These are phyloP conservation scores for Globisporangium cederbergense DNA, from an alignment of 352 stramenopile genomes.

Conservation along the genomic window DNA sequence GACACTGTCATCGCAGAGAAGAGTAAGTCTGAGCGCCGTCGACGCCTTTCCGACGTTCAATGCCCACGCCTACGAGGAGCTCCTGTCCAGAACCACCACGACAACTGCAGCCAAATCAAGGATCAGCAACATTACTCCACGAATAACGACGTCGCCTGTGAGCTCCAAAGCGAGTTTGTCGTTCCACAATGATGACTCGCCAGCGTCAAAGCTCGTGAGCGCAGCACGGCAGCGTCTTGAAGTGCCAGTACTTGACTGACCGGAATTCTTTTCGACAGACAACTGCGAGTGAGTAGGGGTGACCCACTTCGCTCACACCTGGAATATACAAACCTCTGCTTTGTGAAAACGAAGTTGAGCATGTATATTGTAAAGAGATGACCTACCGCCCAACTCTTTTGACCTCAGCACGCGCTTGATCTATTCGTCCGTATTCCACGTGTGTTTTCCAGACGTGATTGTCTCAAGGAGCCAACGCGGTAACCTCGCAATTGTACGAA, in stretches of 20 bases:
- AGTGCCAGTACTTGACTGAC: slow-evolving; percentile 1
- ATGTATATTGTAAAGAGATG: background rate
- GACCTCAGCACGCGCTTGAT: background rate
- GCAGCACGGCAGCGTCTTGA: slow-evolving; percentile 36
- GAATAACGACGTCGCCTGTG: background rate
- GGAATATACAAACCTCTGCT: too few relatives aligned
- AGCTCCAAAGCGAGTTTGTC: slow-evolving; percentile 21
- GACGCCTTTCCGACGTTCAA: slow-evolving; percentile 35
- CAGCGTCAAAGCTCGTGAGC: slow-evolving; percentile 32
- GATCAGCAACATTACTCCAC: background rate
- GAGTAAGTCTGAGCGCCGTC: slow-evolving; percentile 7
- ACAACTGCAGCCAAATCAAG: background rate
- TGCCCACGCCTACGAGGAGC: slow-evolving; percentile 27
- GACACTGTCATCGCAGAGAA: slow-evolving; percentile 1
- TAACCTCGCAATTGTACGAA: background rate
- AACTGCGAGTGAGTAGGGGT: too few relatives aligned
- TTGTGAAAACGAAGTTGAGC: too few relatives aligned
- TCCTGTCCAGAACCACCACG: slow-evolving; percentile 18
- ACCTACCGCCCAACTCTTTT: slow-evolving; percentile 1
- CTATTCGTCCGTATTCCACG: background rate
- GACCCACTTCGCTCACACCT: too few relatives aligned
- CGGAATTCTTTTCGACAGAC: too few relatives aligned
- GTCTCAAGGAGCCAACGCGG: background rate
- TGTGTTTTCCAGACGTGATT: background rate
- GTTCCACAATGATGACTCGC: slow-evolving; percentile 24